Base-by-base conservation (phyloP, 2,329 filamentous ascomycete species). In the Penicillium hordei region DNA sequence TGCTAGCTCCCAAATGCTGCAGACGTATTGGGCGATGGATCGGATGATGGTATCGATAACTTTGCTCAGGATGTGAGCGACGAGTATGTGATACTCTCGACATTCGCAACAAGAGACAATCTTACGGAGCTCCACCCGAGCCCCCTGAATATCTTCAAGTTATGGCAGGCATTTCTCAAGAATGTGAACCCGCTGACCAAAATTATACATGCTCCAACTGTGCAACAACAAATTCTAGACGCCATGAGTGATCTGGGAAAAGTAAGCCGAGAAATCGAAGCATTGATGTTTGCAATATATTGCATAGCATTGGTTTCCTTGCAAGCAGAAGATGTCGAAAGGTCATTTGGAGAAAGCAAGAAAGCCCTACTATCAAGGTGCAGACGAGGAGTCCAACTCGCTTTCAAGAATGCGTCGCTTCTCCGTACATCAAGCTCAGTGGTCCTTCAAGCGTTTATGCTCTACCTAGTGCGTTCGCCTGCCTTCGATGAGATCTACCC, bases 201-300 rank as follows among this genome's bases (percentile, higher is more conserved):
- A 90, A 74, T 91, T 87, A 51, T 80, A 76, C 54, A 96, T 75
- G 71, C 90, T 91, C 90, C 93, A 21, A 68, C 64, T 9, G 45
- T 65, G 15, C 67, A 68, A 54, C 67, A 63, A 25, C 60, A 65
- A 34, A 68, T 69, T 27, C 43, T 69, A 9, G 65, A 68, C 23
- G 67, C 67, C 13, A 65, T 62, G 48, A 54, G 62, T 46, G 58
- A 68, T 31, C 33, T 65, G 5, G 33, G 53, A 31, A 55, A 57
- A 17, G 44, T 65, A 25, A 38, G 48, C 13, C 63, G 59, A 17
- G 63, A 64, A 5, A 27, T 88, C 21, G 86, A 89, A 66, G 84
- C 84, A 1, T 76, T 90, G 55, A 85, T 89, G 82, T 90, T 90
- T 70, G 78, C 65, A 5, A 86, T 90, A 39, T 89, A 89, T 68